phyloP scores from a whole-genome alignment of 768 basidiomycete species.

The Panaeolus cyanescens region DNA sequence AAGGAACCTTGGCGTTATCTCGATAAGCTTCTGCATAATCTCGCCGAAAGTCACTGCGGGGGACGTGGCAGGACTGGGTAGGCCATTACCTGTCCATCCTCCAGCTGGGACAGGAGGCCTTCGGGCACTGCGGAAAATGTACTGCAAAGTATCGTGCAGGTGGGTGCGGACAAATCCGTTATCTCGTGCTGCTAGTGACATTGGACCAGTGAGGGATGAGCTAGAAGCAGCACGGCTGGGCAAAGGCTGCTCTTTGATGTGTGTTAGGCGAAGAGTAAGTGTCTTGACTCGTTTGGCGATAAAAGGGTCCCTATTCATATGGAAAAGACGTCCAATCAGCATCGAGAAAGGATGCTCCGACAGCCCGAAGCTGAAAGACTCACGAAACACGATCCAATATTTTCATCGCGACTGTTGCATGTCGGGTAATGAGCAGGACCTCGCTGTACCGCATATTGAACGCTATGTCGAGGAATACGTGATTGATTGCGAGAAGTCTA shows the following conservation, averaged over 20 bases:
- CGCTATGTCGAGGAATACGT: background rate
- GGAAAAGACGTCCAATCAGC: background rate
- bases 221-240: background rate
- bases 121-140: conserved; percentile 13
- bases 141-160: conserved; percentile 13
- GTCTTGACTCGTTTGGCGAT: conserved; percentile 24
- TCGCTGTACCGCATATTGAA: background rate
- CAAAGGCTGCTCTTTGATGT: conserved; percentile 11
- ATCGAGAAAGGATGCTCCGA: background rate
- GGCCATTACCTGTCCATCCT: conserved; percentile 1
- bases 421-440: background rate
- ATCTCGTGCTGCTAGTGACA: background rate
- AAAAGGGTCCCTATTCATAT: conserved; percentile 18
- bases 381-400: background rate
- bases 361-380: background rate
- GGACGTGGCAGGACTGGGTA: conserved; percentile 5
- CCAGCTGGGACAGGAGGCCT: background rate
- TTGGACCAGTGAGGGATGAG: background rate
- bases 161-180: conserved; percentile 6
- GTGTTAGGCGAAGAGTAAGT: conserved; percentile 15
- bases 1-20: conserved; percentile 30
- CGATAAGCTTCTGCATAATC: conserved; percentile 28
- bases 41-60: conserved; percentile 21
- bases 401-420: background rate
- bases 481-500: background rate